Percentiles rank a stretch among this genome's conserved stretches.
These are phyloP conservation scores for Gossypium stocksii DNA, from an alignment of 345 rosid species.

Conservation along the genomic window DNA sequence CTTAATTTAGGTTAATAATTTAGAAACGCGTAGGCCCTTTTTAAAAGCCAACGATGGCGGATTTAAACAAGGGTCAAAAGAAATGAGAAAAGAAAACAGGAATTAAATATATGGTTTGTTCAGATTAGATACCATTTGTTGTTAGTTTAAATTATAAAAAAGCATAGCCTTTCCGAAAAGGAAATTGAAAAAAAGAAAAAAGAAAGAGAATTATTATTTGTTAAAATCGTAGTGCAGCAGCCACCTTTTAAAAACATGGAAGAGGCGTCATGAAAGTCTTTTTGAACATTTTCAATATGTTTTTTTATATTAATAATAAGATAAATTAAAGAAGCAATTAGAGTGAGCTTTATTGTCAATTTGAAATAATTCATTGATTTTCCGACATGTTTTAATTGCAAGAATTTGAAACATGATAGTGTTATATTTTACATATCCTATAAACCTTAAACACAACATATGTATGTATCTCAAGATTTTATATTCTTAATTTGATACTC, in stretches of 20 bases:
- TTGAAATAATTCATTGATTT: background rate
- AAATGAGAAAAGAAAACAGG: no score
- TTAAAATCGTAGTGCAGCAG: slow-evolving; percentile 12
- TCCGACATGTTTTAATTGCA: background rate
- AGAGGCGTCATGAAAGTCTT: background rate
- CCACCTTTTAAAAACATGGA: background rate
- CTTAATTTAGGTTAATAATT: no score
- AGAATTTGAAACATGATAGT: background rate
- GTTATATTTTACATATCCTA: background rate
- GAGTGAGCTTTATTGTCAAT: background rate
- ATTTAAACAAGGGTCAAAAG: background rate
- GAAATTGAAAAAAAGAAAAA: background rate
- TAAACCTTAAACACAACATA: no score
- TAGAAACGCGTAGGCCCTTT: no score
- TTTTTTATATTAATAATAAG: background rate
- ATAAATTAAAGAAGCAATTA: background rate
- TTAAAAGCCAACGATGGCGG: background rate
- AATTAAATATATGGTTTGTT: slow-evolving; percentile 14
- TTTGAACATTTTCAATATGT: background rate
- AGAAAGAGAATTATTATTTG: slow-evolving; percentile 5
- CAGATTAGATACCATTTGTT: slow-evolving; percentile 4
- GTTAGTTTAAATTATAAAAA: background rate
- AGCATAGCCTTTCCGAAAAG: background rate
- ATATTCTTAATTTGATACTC: background rate
- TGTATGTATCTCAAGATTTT: no score